phyloP scores from a whole-genome alignment of 2,329 filamentous ascomycete genomes.

The Dothideomycetes sp. region DNA sequence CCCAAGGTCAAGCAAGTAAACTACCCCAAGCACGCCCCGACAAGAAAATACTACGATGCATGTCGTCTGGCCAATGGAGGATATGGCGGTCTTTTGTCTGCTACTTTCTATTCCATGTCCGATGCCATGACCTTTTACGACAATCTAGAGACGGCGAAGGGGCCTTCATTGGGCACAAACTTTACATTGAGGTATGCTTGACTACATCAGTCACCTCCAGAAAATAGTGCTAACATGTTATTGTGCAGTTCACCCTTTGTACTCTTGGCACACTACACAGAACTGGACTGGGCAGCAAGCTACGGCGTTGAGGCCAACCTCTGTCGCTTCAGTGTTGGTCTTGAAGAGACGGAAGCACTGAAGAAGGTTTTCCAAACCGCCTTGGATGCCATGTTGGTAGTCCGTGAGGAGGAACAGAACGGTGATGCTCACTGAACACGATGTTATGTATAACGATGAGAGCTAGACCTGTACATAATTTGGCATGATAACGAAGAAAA shows the following conservation, averaged over 20 bases:
- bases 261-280: slow-evolving; percentile 79
- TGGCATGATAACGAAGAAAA: no score
- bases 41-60: slow-evolving; percentile 65
- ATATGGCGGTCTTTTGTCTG: slow-evolving; percentile 82
- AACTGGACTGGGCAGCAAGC: slow-evolving; percentile 79
- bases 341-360: slow-evolving; percentile 68
- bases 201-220: background rate
- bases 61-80: slow-evolving; percentile 66
- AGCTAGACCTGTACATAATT: no score
- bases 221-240: background rate
- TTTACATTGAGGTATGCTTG: slow-evolving; percentile 59
- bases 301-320: slow-evolving; percentile 75
- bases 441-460: no score
- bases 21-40: slow-evolving; percentile 74
- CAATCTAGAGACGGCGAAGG: slow-evolving; percentile 77
- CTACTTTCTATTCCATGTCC: slow-evolving; percentile 61
- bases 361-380: slow-evolving; percentile 56
- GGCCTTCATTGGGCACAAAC: slow-evolving; percentile 90
- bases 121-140: slow-evolving; percentile 81
- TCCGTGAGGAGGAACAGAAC: no score
- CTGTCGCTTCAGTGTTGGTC: slow-evolving; percentile 77
- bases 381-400: slow-evolving; percentile 55
- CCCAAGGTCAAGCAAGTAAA: slow-evolving; percentile 63
- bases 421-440: no score
- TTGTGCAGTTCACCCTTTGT: slow-evolving; percentile 64